Evolutionary conservation across 2,329 filamentous ascomycete species (phyloP).

Genomic region (Cladosporium sp.): DNA sequence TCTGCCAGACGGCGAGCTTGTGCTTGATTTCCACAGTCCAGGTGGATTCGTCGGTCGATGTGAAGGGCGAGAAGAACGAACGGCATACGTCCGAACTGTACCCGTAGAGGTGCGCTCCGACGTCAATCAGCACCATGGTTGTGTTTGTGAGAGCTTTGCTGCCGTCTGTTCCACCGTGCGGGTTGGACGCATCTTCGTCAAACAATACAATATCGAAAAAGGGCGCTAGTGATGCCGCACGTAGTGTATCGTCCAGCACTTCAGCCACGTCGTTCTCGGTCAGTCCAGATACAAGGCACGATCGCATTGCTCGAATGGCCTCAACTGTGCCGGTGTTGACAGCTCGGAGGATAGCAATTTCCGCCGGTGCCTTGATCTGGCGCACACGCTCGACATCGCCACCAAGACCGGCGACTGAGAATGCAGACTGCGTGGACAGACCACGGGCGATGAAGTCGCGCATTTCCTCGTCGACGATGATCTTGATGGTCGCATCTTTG

Average conservation of each 20-base stretch:
- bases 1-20: constrained; percentile 61
- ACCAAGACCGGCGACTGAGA: constrained; percentile 57
- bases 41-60: constrained; percentile 39
- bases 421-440: constrained; percentile 52
- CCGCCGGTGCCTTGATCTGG: constrained; percentile 59
- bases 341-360: constrained; percentile 60
- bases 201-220: constrained; percentile 69
- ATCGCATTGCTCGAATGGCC: constrained; percentile 60
- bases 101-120: constrained; percentile 62
- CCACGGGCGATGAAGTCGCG: constrained; percentile 65
- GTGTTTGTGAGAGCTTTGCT: constrained; percentile 54
- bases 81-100: constrained; percentile 67
- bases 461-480: constrained; percentile 69
- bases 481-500: constrained; percentile 32
- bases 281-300: constrained; percentile 57
- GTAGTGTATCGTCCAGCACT: constrained; percentile 58
- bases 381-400: constrained; percentile 60
- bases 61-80: constrained; percentile 53
- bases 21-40: constrained; percentile 39
- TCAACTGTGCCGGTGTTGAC: constrained; percentile 67
- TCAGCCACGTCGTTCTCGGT: constrained; percentile 60
- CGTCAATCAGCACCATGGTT: constrained; percentile 64
- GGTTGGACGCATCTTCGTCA: constrained; percentile 56
- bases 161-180: constrained; percentile 56
- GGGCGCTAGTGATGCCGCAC: constrained; percentile 56